Evolutionary conservation across 495 filamentous ascomycete species (phyloP).

Genomic region (Neurospora tetraspora): DNA sequence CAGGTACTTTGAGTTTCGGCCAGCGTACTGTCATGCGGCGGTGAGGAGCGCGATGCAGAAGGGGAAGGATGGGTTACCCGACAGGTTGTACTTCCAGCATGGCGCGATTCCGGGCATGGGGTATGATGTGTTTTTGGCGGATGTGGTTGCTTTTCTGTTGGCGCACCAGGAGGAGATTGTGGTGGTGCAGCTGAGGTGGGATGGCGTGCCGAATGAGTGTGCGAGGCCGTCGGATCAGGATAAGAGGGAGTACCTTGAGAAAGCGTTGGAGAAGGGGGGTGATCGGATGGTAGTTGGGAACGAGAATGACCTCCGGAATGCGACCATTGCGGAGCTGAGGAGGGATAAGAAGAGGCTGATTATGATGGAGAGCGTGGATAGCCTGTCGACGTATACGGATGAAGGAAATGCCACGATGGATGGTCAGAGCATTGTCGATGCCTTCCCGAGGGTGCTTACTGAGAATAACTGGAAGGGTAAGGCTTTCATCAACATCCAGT

Average conservation of each 20-base stretch:
- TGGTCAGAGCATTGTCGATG: slow-evolving; percentile 35
- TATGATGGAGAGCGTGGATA: slow-evolving; percentile 32
- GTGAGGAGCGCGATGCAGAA: slow-evolving; percentile 21
- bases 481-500: slow-evolving; percentile 41
- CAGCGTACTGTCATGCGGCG: slow-evolving; percentile 34
- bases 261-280: slow-evolving; percentile 21
- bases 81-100: slow-evolving; percentile 44
- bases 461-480: slow-evolving; percentile 25
- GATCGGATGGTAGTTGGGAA: slow-evolving; percentile 22
- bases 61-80: slow-evolving; percentile 19
- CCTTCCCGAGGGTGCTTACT: slow-evolving; percentile 28
- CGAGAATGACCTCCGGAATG: slow-evolving; percentile 25
- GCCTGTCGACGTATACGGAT: slow-evolving; percentile 42
- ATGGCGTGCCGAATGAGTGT: slow-evolving; percentile 41
- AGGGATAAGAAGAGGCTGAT: slow-evolving; percentile 36
- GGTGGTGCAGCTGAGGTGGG: slow-evolving; percentile 43
- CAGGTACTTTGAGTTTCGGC: slow-evolving; percentile 47
- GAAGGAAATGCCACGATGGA: slow-evolving; percentile 40
- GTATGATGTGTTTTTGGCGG: slow-evolving; percentile 38
- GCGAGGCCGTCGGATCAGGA: slow-evolving; percentile 32
- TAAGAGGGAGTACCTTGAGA: slow-evolving; percentile 29
- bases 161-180: slow-evolving; percentile 38
- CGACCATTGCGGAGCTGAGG: slow-evolving; percentile 33
- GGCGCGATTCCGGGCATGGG: slow-evolving; percentile 43
- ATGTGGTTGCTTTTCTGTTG: slow-evolving; percentile 33